Evolutionary conservation across 495 filamentous ascomycete genomes (phyloP), one percentile per base, ranked within the genome.

Genomic region (Aspergillus coremiiformis): DNA sequence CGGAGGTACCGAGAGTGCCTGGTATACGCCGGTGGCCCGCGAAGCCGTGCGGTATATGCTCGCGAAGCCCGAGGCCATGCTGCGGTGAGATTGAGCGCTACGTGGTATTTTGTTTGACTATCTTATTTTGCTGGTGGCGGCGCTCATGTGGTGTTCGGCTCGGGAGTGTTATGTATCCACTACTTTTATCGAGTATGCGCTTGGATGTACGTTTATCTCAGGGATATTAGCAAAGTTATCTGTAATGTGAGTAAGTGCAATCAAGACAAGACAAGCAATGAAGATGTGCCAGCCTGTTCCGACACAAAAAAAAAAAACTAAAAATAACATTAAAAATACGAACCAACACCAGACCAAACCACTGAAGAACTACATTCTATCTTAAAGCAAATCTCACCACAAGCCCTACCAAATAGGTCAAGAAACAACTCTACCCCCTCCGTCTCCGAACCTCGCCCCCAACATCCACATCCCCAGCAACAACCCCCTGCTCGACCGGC

Each of bases 1-100:
- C 32, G 82, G 81, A 23, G 82, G 81, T 11, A 39, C 55, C 19
- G 71, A 70, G 3, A 70, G 82, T 35, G 78, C 76, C 7, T 84
- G 81, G 80, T 77, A 75, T 45, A 71, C 70, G 12, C 54, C 62
- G 32, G 71, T 75, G 27, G 73, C 72, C 32, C 59, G 69, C 52
- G 73, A 77, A 50, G 73, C 73, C 14, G 72, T 77, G 35, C 67
- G 73, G 10, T 77, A 77, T 30, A 72, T 74, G 71, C 63, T 77
- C 44, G 73, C 71, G 4, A 74, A 71, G 54, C 73, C 73, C 8
- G 73, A 76, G 45, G 64, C 66, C 24, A 21, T 41, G 55, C 55
- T 5, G 54, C 55, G 61, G 62, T 60, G 45, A 14, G 15, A 39
- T 48, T 37, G 22, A 20, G 11, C 8, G n/a, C n/a, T n/a, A n/a